phyloP scores from a whole-genome alignment of 768 basidiomycete genomes.

The Heimioporus sp. region DNA sequence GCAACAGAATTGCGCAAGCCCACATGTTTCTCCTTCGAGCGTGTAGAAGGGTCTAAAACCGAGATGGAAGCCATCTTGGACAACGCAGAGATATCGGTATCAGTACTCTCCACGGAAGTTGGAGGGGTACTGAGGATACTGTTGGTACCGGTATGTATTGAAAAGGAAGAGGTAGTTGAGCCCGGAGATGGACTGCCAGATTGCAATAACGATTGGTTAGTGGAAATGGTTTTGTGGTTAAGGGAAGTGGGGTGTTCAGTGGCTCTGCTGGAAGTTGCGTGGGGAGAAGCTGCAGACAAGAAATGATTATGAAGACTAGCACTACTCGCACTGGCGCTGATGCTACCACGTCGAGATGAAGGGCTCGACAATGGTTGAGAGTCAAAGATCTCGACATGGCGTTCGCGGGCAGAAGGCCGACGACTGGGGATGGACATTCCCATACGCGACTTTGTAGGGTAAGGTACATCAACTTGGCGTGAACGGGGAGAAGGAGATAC shows the following conservation, averaged over 20 bases:
- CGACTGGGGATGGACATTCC: conserved; percentile 61
- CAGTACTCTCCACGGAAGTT: conserved; percentile 40
- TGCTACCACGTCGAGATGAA: conserved; percentile 30
- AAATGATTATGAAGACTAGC: conserved; percentile 18
- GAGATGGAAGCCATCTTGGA: conserved; percentile 27
- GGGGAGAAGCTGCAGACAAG: conserved; percentile 7
- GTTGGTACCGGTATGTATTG: conserved; percentile 30
- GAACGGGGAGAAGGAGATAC: conserved; percentile 71
- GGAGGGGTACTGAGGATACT: conserved; percentile 53
- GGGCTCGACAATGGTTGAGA: conserved; percentile 76
- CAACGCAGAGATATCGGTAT: conserved; percentile 39
- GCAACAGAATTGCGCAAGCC: neutral
- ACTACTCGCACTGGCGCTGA: conserved; percentile 29
- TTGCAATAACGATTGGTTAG: conserved; percentile 22
- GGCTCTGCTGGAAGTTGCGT: conserved; percentile 24
- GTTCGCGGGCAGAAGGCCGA: conserved; percentile 44
- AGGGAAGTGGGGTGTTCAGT: conserved; percentile 4
- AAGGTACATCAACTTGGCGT: conserved; percentile 77
- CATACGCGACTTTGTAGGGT: conserved; percentile 59
- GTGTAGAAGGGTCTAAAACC: conserved; percentile 8
- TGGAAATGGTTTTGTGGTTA: neutral
- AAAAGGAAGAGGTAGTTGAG: conserved; percentile 47
- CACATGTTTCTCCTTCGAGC: neutral
- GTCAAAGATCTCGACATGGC: conserved; percentile 78
- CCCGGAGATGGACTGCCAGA: conserved; percentile 34